Evolutionary conservation across 176 grass and related monocot species (phyloP), one percentile per base, ranked within the genome.

Genomic region (Saccharum spontaneum): DNA sequence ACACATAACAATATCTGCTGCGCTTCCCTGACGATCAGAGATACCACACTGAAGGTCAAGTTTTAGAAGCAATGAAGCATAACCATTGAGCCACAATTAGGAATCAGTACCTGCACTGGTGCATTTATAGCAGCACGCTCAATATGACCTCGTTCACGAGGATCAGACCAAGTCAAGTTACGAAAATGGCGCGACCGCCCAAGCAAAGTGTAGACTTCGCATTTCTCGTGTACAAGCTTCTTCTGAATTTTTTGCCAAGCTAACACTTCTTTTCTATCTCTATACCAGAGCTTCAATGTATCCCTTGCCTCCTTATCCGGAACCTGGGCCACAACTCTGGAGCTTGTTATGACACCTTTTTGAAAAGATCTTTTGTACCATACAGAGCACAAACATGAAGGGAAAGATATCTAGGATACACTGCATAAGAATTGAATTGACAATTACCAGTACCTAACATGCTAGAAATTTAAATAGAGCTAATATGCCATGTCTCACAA

Each of bases 1-100:
- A 86, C 95, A 94, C 95, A 94, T 98, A 41, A 90, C 88, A 76
- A 98, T 90, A 91, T 98, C 92, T 70, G 95, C 95, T 89, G 95
- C 95, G 77, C 95, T 93, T 40, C 95, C 95, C 95, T 98, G 88
- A 31, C 7, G 71, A 85, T 90, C 75, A 82, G 49, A 77, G 63
- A 88, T 50, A 50, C 8, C 3, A 30, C 82, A 37, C 10, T 36
- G 20, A 79, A 86, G 33, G 63, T 52, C 28, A 52, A 86, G 44
- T 57, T 36, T 49, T 10, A 81, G 37, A 60, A 57, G 34, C n/a
- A 76, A 15, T 81, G 17, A 59, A 57, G 40, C 22, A 71, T 33
- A 71, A 61, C 10, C 22, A 72, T 20, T 14, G 37, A 44, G 8
- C 20, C 50, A 69, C 79, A 92, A 81, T 75, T 88, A 68, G 62